Base-by-base conservation (phyloP, 805 yeast genomes). In the Cyberlindnera mrakii region DNA sequence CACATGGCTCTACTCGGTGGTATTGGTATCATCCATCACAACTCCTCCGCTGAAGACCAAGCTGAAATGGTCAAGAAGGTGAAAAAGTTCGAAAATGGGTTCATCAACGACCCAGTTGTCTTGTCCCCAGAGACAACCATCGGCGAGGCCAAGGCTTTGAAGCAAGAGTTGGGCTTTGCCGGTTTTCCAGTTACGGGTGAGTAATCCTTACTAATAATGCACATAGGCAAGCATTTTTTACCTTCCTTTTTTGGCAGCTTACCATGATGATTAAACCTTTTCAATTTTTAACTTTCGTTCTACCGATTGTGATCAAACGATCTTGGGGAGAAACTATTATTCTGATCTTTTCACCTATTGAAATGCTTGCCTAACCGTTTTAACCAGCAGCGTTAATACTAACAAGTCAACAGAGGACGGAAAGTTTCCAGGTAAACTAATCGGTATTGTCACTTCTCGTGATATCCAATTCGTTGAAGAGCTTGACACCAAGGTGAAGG, bases 151-250 rank as follows among this genome's bases (percentile, higher is more conserved):
- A 84, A 77, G 68, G 64, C 64, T 33, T 75, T 89, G 75, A 82
- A 83, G 67, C 70, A 70, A 53, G 57, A 71, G 52, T 78, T 82
- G 48, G 99, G 99, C 46, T 93, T 91, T 68, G 88, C 97, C 54
- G 95, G 97, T 44, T 93, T 89, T 85, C 99, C 99, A 55, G 96
- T 93, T 65, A 93, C 99, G 69, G 96, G 98, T 93, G 86, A 75
- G 99, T 89, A 53, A 33, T 31, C 42, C 43, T 25, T 30, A 33
- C 46, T 41, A 39, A 35, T 46, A 29, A 37, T 14, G 13, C 16
- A 11, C 15, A 35, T 16, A 25, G 16, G 25, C 27, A 34, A 15
- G 37, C 9, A 30, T 37, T 6, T 6, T n/a, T n/a, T 41, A 30
- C 33, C 8, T 30, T 23, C 15, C 31, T 27, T 15, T 15, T 8